Base-by-base conservation (phyloP, 257 asterid species). In the Coffea eugenioides region DNA sequence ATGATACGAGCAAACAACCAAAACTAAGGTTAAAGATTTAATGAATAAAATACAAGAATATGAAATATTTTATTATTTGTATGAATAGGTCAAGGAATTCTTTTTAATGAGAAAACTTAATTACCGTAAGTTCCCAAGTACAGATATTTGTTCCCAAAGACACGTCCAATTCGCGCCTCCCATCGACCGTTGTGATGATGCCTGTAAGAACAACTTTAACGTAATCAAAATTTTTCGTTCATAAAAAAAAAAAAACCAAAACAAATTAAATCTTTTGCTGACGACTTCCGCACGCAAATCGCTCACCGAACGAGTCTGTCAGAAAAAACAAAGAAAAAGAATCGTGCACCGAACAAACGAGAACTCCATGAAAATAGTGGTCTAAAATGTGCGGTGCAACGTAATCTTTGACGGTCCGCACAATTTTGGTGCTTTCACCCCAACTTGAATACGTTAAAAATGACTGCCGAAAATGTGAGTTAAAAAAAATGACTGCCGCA, bases 181-280 rank as follows among this genome's bases (percentile, higher is more conserved):
- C 99, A 95, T 79, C 99, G 90, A 31, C 99, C 99, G 49, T 95
- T 95, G 70, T 93, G 98, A 75, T 95, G 99, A 89, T 95, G 98
- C 95, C 98, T 94, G 88, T 75, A 80, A 69, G 74, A 77, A 82
- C 73, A 80, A 57, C 43, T 3, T 8, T 2, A 16, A 51, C 14
- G 15, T 25, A 74, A 78, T 82, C 83, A 83, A 39, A 39, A 8
- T 43, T 11, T 52, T 7, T 45, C 11, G 27, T 74, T 14, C 43
- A 3, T 4, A 23, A 39, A 4, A 39, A 8, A 16, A 23, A 23
- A 39, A 0, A 39, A 3, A 16, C 12, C 0, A 2, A 27, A 65
- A 14, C 20, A 5, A 4, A 43, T 11, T 2, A 34, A 71, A 13
- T 8, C 71, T 13, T 43, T 23, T 67, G 71, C 34, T 3, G 4